Base-by-base conservation (phyloP, 768 basidiomycete genomes). In the Coprinopsis strossmayeri region DNA sequence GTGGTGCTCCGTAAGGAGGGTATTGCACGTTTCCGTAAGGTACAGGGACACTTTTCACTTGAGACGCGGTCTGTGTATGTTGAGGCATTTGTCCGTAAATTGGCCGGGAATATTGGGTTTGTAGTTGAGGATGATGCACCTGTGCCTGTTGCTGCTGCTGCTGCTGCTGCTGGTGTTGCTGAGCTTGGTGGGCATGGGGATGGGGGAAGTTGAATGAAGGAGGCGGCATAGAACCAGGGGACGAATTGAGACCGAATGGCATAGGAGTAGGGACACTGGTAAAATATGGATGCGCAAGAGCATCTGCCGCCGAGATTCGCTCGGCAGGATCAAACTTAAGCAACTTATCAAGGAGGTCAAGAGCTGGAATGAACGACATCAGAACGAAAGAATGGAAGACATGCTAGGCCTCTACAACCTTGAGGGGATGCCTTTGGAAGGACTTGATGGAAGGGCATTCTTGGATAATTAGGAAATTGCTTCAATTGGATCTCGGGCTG, bases 321-420 rank as follows among this genome's bases (percentile, higher is more conserved):
- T 91, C 87, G 24, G 84, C 76, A 1, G 96, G 96, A 61, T 98
- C 96, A 60, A 98, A 99, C 60, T 97, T 93, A 40, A 99, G 79
- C 37, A 98, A 81, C 41, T 85, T 82, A 64, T 98, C 96, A 37
- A 99, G 82, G 1, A 98, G 78, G 65, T 97, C 92, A 61, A 97
- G 79, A 20, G 95, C 95, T 79, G 44, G 13, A 73, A 55, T 25
- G 25, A 49, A 23, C n/a, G 34, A 24, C 11, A 12, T 27, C 21
- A 27, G 24, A 38, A 23, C 12, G 11, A 39, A 15, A n/a, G 17
- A 7, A 48, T 21, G 24, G 4, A 3, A 34, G 17, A 52, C 21
- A 23, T 9, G 4, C 21, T 4, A 42, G 21, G 21, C 63, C 37
- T 56, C n/a, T n/a, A n/a, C n/a, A n/a, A 87, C 91, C 91, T 67